phyloP scores from a whole-genome alignment of 352 stramenopile species.

The Blastocystis sp. region DNA sequence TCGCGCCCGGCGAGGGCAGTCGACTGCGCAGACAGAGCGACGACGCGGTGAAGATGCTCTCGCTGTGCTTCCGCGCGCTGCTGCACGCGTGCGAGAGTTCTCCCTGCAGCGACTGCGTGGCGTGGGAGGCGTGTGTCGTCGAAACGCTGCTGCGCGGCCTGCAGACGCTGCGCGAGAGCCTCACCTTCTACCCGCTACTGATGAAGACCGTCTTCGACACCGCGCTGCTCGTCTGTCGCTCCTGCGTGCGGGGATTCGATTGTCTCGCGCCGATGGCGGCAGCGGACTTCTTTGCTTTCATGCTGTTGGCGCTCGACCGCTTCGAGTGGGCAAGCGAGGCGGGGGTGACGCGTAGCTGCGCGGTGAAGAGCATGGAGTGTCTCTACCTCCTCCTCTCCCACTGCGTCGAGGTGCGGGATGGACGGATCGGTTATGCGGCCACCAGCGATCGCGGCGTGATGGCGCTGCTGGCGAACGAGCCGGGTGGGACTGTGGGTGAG shows the following conservation, averaged over 20 bases:
- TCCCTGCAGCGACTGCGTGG: neutral
- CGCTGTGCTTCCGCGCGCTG: neutral
- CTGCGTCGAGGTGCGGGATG: neutral
- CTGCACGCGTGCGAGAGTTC: neutral
- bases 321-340: neutral
- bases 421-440: neutral
- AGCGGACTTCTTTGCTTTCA: neutral
- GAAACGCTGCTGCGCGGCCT: neutral
- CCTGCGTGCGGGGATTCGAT: neutral
- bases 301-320: neutral
- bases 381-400: conserved; percentile 21
- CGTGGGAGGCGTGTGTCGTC: neutral
- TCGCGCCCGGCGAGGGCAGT: neutral
- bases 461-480: neutral
- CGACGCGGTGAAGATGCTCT: neutral
- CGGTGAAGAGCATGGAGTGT: conserved; percentile 39
- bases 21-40: neutral
- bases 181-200: conserved; percentile 15
- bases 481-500: neutral
- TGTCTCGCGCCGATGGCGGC: neutral
- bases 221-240: neutral
- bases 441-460: neutral
- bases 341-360: conserved; percentile 1
- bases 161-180: neutral
- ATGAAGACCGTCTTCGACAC: conserved; percentile 38